Evolutionary conservation across 2,329 filamentous ascomycete genomes (phyloP).

Genomic region (Claviceps monticola): DNA sequence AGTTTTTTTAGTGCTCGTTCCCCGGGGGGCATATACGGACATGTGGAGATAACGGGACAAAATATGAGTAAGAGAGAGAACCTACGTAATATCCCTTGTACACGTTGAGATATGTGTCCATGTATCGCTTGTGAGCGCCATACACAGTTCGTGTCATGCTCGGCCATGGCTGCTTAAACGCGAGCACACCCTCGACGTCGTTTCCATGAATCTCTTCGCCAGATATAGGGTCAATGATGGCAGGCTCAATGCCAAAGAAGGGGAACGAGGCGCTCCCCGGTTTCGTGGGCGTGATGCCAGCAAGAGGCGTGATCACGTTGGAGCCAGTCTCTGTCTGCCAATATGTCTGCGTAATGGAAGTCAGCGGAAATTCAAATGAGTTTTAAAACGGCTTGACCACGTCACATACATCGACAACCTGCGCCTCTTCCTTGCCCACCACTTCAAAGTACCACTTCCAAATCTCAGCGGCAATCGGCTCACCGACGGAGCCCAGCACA

Average conservation of each 20-base stretch:
- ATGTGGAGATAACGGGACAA: neutral
- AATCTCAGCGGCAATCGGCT: constrained; percentile 93
- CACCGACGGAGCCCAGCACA: constrained; percentile 86
- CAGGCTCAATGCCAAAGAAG: constrained; percentile 96
- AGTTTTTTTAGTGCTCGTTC: neutral
- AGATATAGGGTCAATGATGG: constrained; percentile 91
- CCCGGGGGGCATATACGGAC: too few relatives aligned
- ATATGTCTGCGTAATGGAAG: constrained; percentile 56
- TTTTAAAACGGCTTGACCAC: too few relatives aligned
- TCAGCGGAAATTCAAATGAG: too few relatives aligned
- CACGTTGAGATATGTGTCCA: constrained; percentile 96
- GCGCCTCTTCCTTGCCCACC: constrained; percentile 84
- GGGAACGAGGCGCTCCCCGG: constrained; percentile 90
- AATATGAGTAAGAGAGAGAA: constrained; percentile 9
- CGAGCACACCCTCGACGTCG: constrained; percentile 91
- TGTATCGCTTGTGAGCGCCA: constrained; percentile 94
- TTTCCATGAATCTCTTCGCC: constrained; percentile 90
- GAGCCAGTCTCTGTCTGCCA: constrained; percentile 99
- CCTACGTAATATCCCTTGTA: constrained; percentile 96
- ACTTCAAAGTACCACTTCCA: constrained; percentile 99
- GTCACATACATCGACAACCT: constrained; percentile 74
- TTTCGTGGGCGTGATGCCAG: constrained; percentile 89
- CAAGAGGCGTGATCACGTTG: constrained; percentile 86
- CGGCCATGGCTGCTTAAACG: constrained; percentile 96
- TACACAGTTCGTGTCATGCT: constrained; percentile 97